Evolutionary conservation across 2,329 filamentous ascomycete genomes (phyloP), one percentile per base, ranked within the genome.

Genomic region (Diplodia sapinea): DNA sequence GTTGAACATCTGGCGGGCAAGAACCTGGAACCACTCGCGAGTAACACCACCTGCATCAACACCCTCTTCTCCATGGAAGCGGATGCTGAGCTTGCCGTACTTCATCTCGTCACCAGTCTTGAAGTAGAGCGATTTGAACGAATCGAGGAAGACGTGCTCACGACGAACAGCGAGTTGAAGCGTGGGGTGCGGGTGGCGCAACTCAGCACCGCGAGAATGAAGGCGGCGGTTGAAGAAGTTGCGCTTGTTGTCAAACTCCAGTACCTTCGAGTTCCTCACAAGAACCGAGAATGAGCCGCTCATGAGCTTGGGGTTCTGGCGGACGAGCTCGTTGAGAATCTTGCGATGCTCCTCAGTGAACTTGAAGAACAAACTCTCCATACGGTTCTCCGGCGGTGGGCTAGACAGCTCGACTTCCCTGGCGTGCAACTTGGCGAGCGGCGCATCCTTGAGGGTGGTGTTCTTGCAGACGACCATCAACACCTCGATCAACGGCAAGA

Each of bases 381-480:
- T 94, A 65, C 89, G 88, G 59, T 88, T 88, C 75, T 96, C 93
- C 1, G 92, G 91, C 40, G 89, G 85, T 68, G 92, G 91, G 72
- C 91, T 96, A 26, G 91, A 88, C 47, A 93, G 80, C 15, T 89
- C 83, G 77, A 92, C 86, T 57, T 95, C 91, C 75, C 91, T 91
- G 1, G 76, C 72, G 20, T 75, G 68, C 33, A 76, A 72, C 66
- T 78, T 79, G 29, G 76, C 72, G 5, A 85, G 72, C 1, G 85
- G 79, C 31, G 88, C 82, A 69, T 95, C 91, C 74, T 89, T 90
- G 65, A 93, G 83, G 1, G 93, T 91, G 9, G 93, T 97, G 79
- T 98, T 98, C 84, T 98, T 99, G 86, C 96, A 99, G 33, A 99
- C 94, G 65, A 99, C 95, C 95, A 99, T 99, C 70, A 99, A 84